Evolutionary conservation across 2,329 filamentous ascomycete species (phyloP).

Genomic region (Trichoderma koningiopsis): DNA sequence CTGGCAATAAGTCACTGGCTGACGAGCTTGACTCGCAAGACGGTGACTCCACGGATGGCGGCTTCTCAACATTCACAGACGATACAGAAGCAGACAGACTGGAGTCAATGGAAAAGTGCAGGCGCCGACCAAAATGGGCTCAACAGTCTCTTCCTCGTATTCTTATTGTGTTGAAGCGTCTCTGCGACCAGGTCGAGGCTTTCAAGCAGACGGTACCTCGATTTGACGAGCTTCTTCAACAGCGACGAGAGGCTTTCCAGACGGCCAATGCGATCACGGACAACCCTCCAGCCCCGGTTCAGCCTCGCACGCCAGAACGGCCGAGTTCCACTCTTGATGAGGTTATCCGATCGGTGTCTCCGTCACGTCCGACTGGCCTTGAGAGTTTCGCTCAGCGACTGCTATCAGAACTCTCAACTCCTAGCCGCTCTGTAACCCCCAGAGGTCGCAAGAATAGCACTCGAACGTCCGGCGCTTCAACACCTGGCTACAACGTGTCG

Average conservation of each 20-base stretch:
- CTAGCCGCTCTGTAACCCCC: conserved; percentile 50
- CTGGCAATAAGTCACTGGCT: conserved; percentile 10
- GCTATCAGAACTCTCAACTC: conserved; percentile 60
- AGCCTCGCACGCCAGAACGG: conserved; percentile 35
- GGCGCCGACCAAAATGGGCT: conserved; percentile 56
- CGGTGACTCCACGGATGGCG: conserved; percentile 6
- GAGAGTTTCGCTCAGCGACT: conserved; percentile 66
- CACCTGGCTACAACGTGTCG: conserved; percentile 32
- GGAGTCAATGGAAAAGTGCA: conserved; percentile 53
- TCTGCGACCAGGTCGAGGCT: conserved; percentile 63
- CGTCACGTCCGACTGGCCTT: conserved; percentile 56
- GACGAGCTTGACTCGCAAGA: conserved; percentile 20
- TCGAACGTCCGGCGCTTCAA: conserved; percentile 38
- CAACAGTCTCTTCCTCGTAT: conserved; percentile 55
- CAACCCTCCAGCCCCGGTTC: conserved; percentile 36
- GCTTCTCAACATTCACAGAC: conserved; percentile 1
- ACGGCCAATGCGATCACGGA: conserved; percentile 55
- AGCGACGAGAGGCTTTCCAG: conserved; percentile 64
- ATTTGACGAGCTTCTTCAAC: conserved; percentile 72
- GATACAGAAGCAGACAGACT: conserved; percentile 42
- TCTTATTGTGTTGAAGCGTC: conserved; percentile 57
- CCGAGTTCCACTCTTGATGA: conserved; percentile 47
- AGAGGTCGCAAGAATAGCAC: conserved; percentile 52
- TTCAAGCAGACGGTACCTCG: conserved; percentile 68
- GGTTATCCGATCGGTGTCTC: conserved; percentile 50